Evolutionary conservation across 257 asterid species (phyloP), one percentile per base, ranked within the genome.

Genomic region (Przewalskia tangutica): DNA sequence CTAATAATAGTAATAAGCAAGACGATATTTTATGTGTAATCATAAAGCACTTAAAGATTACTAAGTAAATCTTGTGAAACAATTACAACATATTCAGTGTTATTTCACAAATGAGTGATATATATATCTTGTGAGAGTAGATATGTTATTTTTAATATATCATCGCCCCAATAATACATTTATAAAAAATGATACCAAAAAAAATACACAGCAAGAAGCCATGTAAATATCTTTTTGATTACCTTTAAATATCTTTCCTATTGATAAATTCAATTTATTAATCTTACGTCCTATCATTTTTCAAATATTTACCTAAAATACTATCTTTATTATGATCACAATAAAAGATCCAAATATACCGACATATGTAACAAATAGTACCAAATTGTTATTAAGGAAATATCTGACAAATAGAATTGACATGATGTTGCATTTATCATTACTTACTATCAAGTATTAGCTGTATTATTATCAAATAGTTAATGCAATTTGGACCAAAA

Each of bases 391-490:
- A 32, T 12, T 14, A 13, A 32, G 18, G 18, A 64, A 32, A 66
- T 66, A 16, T 66, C 1, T 66, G 4, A 14, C 3, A 8, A 12
- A n/a, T 46, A 23, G 59, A 85, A 77, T 78, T 83, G 82, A 83
- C 84, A 42, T 66, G 78, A 81, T 63, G 46, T 48, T 8, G 9
- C 20, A 9, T 23, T 73, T 7, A 46, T 4, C 23, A 75, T 50
- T 75, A 75, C 79, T 75, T 75, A 23, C 79, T 14, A 73, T 73
- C 60, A 75, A 75, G 79, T 48, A 73, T 20, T 73, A 73, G 8
- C 14, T 46, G 14, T 46, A 20, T 2, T 9, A 68, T 8, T 5
- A 13, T 20, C 12, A 71, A 27, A 27, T 73, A 27, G 17, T 50
- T 36, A 70, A 73, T 16, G 16, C 36, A 9, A 27, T 63, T 73